Evolutionary conservation across 768 basidiomycete genomes (phyloP), one percentile per base, ranked within the genome.

Genomic region (Collybia sordida): DNA sequence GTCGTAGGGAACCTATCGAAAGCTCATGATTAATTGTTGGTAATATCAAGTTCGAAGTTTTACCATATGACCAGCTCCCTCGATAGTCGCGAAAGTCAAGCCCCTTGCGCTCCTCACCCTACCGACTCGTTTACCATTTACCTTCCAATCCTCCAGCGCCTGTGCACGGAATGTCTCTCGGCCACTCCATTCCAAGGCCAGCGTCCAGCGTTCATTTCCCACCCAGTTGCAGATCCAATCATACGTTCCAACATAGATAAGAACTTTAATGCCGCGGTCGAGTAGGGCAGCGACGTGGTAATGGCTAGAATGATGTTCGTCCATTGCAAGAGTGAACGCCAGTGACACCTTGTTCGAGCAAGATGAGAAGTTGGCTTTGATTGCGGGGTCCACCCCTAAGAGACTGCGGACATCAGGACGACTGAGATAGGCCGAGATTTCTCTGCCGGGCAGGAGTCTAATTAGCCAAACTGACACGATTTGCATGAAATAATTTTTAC

Each of bases 221-320:
- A 88, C 68, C 76, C 82, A 85, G 62, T 89, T 89, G 64, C 88
- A 90, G 45, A 83, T 83, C 82, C 82, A 88, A 56, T 88, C 86
- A 50, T 85, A 83, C 25, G 74, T 75, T 6, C 86, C 88, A 1
- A 83, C 83, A 55, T 88, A 90, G 47, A 86, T 80, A 24, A 93
- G 74, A 15, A 85, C 79, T 2, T 79, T 75, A 22, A 93, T 70
- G 0, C 82, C 83, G 17, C 86, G 80, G 52, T 92, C 89, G 15
- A 93, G 79, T 31, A 93, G 76, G 0, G 75, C 78, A 1, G 80
- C 74, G 54, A 88, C 73, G 64, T 88, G 82, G 64, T 80, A 62
- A 58, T 80, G 66, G 44, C 82, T 72, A 37, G 75, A 72, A 31
- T 72, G 72, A 25, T 60, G 54, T 11, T 53, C 44, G 58, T 88